Evolutionary conservation across 169 alveolate genomes (phyloP).

Genomic region (Plasmodium coatneyi): DNA sequence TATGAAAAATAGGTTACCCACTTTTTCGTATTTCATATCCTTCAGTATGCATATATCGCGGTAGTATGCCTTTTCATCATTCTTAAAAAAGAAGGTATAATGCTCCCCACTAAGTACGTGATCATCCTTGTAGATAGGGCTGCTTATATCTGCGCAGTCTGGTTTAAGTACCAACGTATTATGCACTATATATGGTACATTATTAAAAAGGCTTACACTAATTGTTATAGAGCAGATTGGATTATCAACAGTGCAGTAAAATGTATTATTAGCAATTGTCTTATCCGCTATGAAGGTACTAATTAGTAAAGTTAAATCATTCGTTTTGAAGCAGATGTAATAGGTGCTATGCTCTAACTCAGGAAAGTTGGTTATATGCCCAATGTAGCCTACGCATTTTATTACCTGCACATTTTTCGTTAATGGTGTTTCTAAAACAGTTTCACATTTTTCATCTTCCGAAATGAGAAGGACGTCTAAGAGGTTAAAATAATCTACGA

Average conservation of each 20-base stretch:
- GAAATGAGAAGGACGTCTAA: slow-evolving; percentile 21
- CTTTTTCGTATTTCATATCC: slow-evolving; percentile 8
- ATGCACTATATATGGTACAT: slow-evolving; percentile 4
- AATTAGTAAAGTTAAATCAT: slow-evolving; percentile 19
- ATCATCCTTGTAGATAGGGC: slow-evolving; percentile 10
- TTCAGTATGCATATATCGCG: slow-evolving; percentile 29
- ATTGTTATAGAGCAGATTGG: slow-evolving; percentile 13
- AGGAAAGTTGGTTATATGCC: not conserved
- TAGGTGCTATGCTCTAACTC: slow-evolving; percentile 31
- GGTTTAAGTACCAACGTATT: slow-evolving; percentile 47
- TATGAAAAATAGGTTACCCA: slow-evolving; percentile 39
- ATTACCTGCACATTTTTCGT: slow-evolving; percentile 10
- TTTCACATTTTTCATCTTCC: slow-evolving; percentile 37
- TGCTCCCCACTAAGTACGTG: slow-evolving; percentile 7
- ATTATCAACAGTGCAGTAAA: slow-evolving; percentile 30
- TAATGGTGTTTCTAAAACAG: slow-evolving; percentile 15
- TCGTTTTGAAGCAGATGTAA: slow-evolving; percentile 31
- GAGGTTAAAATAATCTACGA: slow-evolving; percentile 17
- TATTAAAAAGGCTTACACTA: slow-evolving; percentile 12
- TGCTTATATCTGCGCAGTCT: not conserved
- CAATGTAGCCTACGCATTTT: slow-evolving; percentile 35
- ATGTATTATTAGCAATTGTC: slow-evolving; percentile 15
- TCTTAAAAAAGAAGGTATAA: slow-evolving; percentile 21
- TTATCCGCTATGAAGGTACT: slow-evolving; percentile 11
- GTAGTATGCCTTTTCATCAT: slow-evolving; percentile 19